These are phyloP conservation scores for Neurospora sublineolata DNA, from an alignment of 495 filamentous ascomycete genomes.

Conservation along the genomic window DNA sequence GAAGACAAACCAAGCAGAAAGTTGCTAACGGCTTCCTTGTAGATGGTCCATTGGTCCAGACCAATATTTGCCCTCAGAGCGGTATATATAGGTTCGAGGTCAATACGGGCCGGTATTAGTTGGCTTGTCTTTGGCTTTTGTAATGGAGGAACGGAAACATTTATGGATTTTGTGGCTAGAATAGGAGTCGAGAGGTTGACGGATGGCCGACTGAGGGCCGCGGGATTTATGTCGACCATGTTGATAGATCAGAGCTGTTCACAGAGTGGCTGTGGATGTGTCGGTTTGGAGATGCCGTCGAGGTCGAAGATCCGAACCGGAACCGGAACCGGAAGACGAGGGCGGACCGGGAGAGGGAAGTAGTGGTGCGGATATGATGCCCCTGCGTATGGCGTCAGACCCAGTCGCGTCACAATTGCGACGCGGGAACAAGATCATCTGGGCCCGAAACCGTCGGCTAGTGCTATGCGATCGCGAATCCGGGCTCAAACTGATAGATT, in stretches of 20 bases:
- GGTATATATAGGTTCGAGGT: constrained; percentile 82
- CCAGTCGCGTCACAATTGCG: constrained; percentile 35
- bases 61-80: constrained; percentile 67
- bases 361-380: background rate
- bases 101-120: constrained; percentile 61
- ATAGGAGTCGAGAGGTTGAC: constrained; percentile 52
- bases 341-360: background rate
- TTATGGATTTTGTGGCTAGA: constrained; percentile 48
- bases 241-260: constrained; percentile 6
- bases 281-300: constrained; percentile 2
- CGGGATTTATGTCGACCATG: constrained; percentile 80
- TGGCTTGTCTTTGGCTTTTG: constrained; percentile 59
- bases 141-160: constrained; percentile 41
- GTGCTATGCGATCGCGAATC: constrained; percentile 28
- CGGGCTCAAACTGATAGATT: constrained; percentile 26
- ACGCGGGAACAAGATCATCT: constrained; percentile 28
- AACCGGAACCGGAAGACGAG: constrained; percentile 4
- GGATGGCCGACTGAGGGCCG: constrained; percentile 59
- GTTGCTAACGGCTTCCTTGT: constrained; percentile 69
- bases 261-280: background rate
- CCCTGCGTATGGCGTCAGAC: constrained; percentile 9
- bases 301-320: constrained; percentile 3
- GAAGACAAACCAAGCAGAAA: constrained; percentile 61
- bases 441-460: constrained; percentile 20
- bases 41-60: constrained; percentile 74